Conservation (phyloP, 2,329 filamentous ascomycete species). For the Colletotrichum trifolii region DNA sequence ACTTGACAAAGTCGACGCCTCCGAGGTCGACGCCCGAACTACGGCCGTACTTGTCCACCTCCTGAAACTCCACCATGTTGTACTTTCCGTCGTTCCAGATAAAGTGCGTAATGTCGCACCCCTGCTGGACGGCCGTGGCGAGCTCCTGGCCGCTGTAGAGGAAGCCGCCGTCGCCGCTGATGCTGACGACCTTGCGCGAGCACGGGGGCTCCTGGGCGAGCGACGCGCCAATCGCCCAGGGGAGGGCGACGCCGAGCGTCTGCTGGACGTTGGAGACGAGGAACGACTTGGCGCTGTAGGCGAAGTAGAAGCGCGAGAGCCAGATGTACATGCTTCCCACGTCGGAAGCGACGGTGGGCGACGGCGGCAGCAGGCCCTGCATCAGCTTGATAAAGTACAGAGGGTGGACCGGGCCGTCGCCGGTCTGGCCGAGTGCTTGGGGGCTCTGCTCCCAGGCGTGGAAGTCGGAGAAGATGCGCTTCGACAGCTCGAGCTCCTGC, state of each 20-base stretch:
- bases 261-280: conserved; percentile 61
- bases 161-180: conserved; percentile 60
- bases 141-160: conserved; percentile 60
- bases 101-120: conserved; percentile 61
- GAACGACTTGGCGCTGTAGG: conserved; percentile 55
- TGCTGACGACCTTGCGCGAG: conserved; percentile 54
- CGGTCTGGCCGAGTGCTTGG: conserved; percentile 36
- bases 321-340: conserved; percentile 62
- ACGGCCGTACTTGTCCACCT: conserved; percentile 60
- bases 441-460: conserved; percentile 46
- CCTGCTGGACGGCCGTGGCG: conserved; percentile 56
- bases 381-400: conserved; percentile 57
- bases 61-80: conserved; percentile 64
- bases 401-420: conserved; percentile 52
- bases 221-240: conserved; percentile 59
- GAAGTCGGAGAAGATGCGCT: conserved; percentile 48
- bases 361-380: conserved; percentile 51
- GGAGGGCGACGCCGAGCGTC: conserved; percentile 59
- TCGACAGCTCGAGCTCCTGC: conserved; percentile 48
- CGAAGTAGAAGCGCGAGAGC: conserved; percentile 57
- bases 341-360: conserved; percentile 56
- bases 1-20: conserved; percentile 59
- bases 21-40: conserved; percentile 55
- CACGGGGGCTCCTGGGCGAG: conserved; percentile 55
- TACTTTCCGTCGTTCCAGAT: conserved; percentile 61